Conservation (phyloP, 129 eudicot genomes). For the Pulicaria dysenterica region DNA sequence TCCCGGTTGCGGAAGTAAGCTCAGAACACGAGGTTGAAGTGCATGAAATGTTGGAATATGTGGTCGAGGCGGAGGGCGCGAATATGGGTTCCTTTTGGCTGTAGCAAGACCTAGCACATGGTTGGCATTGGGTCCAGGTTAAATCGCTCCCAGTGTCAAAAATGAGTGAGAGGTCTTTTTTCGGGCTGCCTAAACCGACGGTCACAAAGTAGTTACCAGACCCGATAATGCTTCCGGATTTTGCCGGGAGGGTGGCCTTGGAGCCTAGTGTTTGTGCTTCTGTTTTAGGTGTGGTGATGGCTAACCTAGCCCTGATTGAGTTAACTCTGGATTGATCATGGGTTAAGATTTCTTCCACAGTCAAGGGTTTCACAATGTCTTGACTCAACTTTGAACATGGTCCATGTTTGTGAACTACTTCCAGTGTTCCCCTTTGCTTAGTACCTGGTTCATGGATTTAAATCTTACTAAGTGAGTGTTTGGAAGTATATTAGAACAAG, state of each 20-base stretch:
- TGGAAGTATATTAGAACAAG: neutral
- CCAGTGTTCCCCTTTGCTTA: slow-evolving; percentile 42
- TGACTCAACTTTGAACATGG: slow-evolving; percentile 50
- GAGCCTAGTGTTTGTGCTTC: slow-evolving; percentile 23
- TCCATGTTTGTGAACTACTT: slow-evolving; percentile 69
- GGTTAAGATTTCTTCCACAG: slow-evolving; percentile 41
- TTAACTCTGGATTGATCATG: slow-evolving; percentile 58
- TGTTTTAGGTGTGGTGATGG: neutral
- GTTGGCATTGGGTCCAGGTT: slow-evolving; percentile 91
- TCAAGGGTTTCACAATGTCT: slow-evolving; percentile 34
- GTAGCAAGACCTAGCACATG: slow-evolving; percentile 64
- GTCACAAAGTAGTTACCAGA: slow-evolving; percentile 68
- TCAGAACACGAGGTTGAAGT: slow-evolving; percentile 41
- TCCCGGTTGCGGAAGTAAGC: slow-evolving; percentile 58
- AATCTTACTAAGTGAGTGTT: neutral
- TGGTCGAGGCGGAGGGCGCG: slow-evolving; percentile 55
- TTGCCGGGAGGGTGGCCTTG: slow-evolving; percentile 52
- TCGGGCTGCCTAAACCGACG: slow-evolving; percentile 77
- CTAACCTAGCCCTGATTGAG: slow-evolving; percentile 43
- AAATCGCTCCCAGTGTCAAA: slow-evolving; percentile 92
- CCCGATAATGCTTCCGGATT: slow-evolving; percentile 59
- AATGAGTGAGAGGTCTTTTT: slow-evolving; percentile 50
- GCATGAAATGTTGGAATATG: slow-evolving; percentile 73
- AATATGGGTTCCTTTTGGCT: slow-evolving; percentile 61
- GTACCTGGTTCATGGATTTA: slow-evolving; percentile 36